Evolutionary conservation across 75 land plant genomes (phyloP), one percentile per base, ranked within the genome.

Genomic region (Chamaecyparis obtusa): DNA sequence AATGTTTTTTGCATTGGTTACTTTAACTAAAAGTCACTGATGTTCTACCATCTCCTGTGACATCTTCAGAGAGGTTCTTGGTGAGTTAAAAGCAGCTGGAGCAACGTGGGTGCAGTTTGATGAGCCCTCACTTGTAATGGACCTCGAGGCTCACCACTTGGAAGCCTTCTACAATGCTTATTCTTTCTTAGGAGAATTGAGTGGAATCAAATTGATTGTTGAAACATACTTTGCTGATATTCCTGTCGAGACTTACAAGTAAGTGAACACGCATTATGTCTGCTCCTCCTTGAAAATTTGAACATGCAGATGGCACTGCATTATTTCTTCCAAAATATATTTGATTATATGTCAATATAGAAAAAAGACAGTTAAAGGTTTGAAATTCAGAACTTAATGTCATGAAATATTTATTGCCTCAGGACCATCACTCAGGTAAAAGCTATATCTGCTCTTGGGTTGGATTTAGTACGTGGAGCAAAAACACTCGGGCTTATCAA

Each of bases 181-280:
- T 57, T 24, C 89, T 54, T 74, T 85, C 54, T 87, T 92, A 14
- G 92, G 87, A 41, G 36, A 60, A 30, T 27, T 89, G 10, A 44
- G 49, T 67, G 93, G 90, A 15, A 33, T 88, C 33, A 89, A 91
- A 85, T 81, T 89, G 30, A 37, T 92, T 48, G 51, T 92, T 35
- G 92, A 91, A 86, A 92, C 93, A 30, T 92, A 92, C 85, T 92
- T 92, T 86, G 91, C 93, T 84, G 92, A 92, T 82, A 57, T 92
- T 76, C 89, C 92, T 49, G 82, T 87, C 19, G 89, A 85, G 41
- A 86, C 93, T 46, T 92, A 89, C 88, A 91, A 91, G 93, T 92
- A 24, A 90, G 91, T 36, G 35, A 5, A 5, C 49, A 24, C 5
- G 16, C 21, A 16, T 57, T 32, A 7, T 17, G 13, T 44, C 83